Evolutionary conservation across 2,329 filamentous ascomycete species (phyloP), one percentile per base, ranked within the genome.

Genomic region (Diaporthe sp.): DNA sequence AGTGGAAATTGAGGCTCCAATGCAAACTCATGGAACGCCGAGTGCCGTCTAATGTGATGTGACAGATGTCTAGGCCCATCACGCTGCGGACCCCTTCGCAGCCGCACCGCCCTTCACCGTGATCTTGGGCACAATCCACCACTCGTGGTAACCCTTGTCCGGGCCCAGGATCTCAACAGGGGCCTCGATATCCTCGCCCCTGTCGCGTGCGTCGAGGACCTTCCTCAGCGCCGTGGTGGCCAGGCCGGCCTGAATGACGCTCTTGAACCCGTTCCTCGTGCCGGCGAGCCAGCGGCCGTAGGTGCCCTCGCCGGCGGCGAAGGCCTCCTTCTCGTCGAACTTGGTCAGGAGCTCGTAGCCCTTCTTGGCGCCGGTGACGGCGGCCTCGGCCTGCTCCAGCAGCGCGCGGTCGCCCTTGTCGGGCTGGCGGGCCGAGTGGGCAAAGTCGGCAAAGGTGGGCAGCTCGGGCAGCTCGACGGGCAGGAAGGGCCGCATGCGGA

Each of bases 401-500:
- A 92, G 82, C 1, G 86, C 84, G 0, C 78, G 65, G 2, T 85
- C 84, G 4, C 84, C 78, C 8, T 82, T 81, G 22, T 86, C 84
- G 0, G 84, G 80, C 79, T 88, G 87, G 28, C 78, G 79, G 8
- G 85, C 84, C n/a, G 86, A 85, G 7, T 79, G 78, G 12, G 82
- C 79, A 77, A 94, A 95, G 20, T 92, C 90, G 9, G 91, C 90
- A 77, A 90, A 93, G 0, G 90, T 85, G 0, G 94, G 92, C 17
- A 94, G 87, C 76, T 91, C 89, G 0, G 95, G 94, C 2, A 94
- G 87, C 13, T 90, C 89, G 74, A 98, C 89, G 10, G 86, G 82
- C 1, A 93, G 87, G 80, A 97, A 98, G 0, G 95, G 94, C 80
- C 94, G 94, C 94, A 98, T 97, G 75, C 96, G 93, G 13, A 97